phyloP scores from a whole-genome alignment of 2,329 filamentous ascomycete species.

The Daldinia sp. region DNA sequence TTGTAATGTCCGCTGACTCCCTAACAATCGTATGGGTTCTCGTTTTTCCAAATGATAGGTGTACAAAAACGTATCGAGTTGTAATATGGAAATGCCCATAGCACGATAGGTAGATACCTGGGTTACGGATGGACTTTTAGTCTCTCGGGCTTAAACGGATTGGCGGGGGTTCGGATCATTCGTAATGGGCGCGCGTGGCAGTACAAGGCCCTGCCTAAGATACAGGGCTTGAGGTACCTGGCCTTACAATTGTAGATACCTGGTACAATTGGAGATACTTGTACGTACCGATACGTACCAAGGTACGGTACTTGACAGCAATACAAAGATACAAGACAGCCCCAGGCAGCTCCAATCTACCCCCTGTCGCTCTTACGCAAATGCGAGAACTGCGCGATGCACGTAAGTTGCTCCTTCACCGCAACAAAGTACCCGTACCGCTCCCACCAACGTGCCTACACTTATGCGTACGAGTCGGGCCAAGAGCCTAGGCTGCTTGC shows the following conservation, averaged over 20 bases:
- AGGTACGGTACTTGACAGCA: slow-evolving; percentile 15
- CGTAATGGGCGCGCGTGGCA: slow-evolving; percentile 47
- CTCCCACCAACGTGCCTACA: slow-evolving; percentile 27
- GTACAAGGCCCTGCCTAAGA: slow-evolving; percentile 20
- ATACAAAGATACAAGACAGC: not conserved
- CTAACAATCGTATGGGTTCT: slow-evolving; percentile 27
- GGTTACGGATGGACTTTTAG: slow-evolving; percentile 42
- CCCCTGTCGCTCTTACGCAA: slow-evolving; percentile 37
- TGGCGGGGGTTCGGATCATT: slow-evolving; percentile 43
- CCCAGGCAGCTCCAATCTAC: slow-evolving; percentile 2
- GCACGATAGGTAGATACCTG: slow-evolving; percentile 27
- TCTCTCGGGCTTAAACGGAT: slow-evolving; percentile 48
- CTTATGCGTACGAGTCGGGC: slow-evolving; percentile 12
- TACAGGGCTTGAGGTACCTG: not conserved
- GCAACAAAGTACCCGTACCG: slow-evolving; percentile 38
- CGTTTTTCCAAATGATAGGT: slow-evolving; percentile 16
- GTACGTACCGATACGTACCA: slow-evolving; percentile 15
- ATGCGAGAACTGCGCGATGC: slow-evolving; percentile 41
- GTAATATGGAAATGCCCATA: slow-evolving; percentile 20
- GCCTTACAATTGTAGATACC: not conserved
- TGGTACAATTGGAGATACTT: not conserved
- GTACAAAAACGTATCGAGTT: slow-evolving; percentile 31
- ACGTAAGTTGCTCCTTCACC: slow-evolving; percentile 41
- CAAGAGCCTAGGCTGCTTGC: slow-evolving; percentile 9
- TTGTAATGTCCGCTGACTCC: slow-evolving; percentile 41